Evolutionary conservation across 305 asterid species (phyloP).

Genomic region (Fraxinus dipetala): DNA sequence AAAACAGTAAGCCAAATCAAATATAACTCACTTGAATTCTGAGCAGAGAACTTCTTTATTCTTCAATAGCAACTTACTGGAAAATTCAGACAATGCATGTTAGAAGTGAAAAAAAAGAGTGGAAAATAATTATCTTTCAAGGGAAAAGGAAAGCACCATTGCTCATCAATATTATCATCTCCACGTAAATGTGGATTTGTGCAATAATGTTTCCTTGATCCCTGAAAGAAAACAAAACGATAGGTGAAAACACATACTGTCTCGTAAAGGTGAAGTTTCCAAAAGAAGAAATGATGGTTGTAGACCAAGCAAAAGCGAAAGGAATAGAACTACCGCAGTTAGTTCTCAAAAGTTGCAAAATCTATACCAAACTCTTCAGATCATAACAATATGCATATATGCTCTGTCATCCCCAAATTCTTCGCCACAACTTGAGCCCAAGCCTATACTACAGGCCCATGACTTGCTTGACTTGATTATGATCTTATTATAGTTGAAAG

Average conservation of each 20-base stretch:
- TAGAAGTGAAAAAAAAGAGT: slow-evolving; percentile 28
- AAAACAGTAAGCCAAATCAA: slow-evolving; percentile 7
- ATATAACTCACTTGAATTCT: slow-evolving; percentile 64
- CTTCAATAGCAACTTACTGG: slow-evolving; percentile 80
- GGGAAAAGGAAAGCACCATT: slow-evolving; percentile 52
- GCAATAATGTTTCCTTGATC: slow-evolving; percentile 85
- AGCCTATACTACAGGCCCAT: slow-evolving; percentile 3
- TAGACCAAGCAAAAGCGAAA: background rate
- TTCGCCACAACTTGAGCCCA: slow-evolving; percentile 1
- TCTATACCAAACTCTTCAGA: slow-evolving; percentile 4
- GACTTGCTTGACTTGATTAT: slow-evolving; percentile 15
- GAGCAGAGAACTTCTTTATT: slow-evolving; percentile 56
- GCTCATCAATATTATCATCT: slow-evolving; percentile 66
- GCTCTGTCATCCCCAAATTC: background rate
- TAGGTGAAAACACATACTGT: slow-evolving; percentile 8
- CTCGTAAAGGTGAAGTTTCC: slow-evolving; percentile 6
- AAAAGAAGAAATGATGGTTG: slow-evolving; percentile 1
- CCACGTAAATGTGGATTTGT: slow-evolving; percentile 64
- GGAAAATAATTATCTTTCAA: slow-evolving; percentile 11
- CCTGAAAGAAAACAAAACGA: slow-evolving; percentile 45
- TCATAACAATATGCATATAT: background rate
- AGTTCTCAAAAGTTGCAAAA: background rate
- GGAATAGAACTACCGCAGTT: background rate
- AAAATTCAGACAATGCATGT: slow-evolving; percentile 31
- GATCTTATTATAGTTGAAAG: background rate